Percentiles rank a stretch among this genome's conserved stretches.
Conservation (phyloP, 345 rosid species). For the Anacardium occidentale region DNA sequence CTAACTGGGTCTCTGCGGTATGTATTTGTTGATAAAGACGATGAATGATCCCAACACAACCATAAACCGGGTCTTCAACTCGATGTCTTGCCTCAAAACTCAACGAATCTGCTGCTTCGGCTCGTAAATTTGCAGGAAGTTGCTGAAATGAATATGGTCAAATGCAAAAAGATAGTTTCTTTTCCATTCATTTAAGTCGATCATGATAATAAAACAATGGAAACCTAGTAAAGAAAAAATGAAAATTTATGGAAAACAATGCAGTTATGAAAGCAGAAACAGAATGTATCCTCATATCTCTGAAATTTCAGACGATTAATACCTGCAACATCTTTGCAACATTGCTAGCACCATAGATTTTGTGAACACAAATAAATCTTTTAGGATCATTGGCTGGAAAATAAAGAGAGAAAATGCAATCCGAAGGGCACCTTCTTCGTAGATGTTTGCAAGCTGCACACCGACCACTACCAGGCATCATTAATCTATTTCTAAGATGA, state of each 20-base stretch:
- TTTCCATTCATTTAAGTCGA: no score
- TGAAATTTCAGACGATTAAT: background rate
- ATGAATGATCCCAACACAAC: conserved; percentile 51
- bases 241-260: no score
- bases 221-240: no score
- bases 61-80: conserved; percentile 57
- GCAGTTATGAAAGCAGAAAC: no score
- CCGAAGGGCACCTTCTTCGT: conserved; percentile 64
- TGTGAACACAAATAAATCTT: conserved; percentile 58
- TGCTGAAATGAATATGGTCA: conserved; percentile 28
- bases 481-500: background rate
- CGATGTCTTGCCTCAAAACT: conserved; percentile 59
- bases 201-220: no score
- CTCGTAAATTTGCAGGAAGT: conserved; percentile 43
- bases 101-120: conserved; percentile 48
- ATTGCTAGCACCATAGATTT: conserved; percentile 75
- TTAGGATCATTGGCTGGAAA: conserved; percentile 55
- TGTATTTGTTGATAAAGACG: conserved; percentile 48
- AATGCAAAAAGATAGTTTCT: no score
- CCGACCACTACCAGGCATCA: conserved; percentile 21
- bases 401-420: conserved; percentile 67
- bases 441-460: conserved; percentile 72
- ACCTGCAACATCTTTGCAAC: conserved; percentile 73
- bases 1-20: conserved; percentile 37
- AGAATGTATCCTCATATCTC: no score